Evolutionary conservation across 305 asterid genomes (phyloP).

Genomic region (Salvia sclarea): DNA sequence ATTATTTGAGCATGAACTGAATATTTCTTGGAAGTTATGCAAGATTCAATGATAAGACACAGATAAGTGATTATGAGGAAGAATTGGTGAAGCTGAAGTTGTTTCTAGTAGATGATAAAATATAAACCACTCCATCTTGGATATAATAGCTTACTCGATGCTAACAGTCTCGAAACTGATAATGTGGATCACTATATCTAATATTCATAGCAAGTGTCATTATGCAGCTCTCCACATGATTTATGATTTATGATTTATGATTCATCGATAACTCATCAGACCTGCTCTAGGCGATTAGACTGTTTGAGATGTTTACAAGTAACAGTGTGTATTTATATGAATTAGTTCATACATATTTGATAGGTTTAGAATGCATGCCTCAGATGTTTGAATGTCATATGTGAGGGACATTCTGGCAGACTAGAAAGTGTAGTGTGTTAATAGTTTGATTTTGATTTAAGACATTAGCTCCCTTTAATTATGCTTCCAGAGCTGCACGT

Average conservation of each 20-base stretch:
- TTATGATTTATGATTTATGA: neutral
- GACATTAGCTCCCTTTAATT: neutral
- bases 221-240: conserved; percentile 6
- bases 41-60: neutral
- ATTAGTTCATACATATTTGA: neutral
- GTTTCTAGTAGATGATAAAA: neutral
- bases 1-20: conserved; percentile 10
- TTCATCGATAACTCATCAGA: neutral
- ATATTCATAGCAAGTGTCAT: neutral
- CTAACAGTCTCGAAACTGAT: neutral
- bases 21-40: conserved; percentile 10
- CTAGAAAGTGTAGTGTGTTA: neutral
- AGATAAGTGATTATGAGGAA: conserved; percentile 9
- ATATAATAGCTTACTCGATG: conserved; percentile 13
- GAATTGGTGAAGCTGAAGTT: neutral
- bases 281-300: neutral
- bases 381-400: no score
- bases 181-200: neutral
- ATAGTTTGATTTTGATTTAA: no score
- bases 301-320: neutral
- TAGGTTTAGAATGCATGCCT: no score
- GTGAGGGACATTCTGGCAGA: no score
- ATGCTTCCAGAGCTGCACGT: neutral
- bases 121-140: neutral
- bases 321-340: neutral